Conservation (phyloP, 2,329 filamentous ascomycete species). For the Exophiala viscosa region DNA sequence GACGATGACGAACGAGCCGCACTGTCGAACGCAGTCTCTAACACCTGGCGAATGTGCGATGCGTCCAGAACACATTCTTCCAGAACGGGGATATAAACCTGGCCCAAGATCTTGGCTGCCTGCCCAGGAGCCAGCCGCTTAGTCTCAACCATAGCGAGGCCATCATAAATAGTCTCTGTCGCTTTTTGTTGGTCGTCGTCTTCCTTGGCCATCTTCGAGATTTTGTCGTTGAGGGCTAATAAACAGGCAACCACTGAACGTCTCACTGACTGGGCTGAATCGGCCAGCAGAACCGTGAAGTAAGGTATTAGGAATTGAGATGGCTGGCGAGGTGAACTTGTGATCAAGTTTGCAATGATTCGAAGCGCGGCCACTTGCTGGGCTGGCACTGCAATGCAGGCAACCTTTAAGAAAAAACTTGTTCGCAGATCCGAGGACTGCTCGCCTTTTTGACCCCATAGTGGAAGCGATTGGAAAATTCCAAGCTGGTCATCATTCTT, state of each 20-base stretch:
- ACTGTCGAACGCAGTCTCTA: constrained; percentile 61
- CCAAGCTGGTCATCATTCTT: constrained; percentile 33
- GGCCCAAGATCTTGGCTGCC: constrained; percentile 57
- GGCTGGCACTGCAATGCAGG: constrained; percentile 4
- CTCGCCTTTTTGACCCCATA: constrained; percentile 31
- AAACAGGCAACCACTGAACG: constrained; percentile 69
- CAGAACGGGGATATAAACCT: constrained; percentile 67
- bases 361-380: constrained; percentile 37
- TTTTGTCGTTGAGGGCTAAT: constrained; percentile 52
- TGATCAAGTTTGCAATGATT: constrained; percentile 40
- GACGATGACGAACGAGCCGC: constrained; percentile 31
- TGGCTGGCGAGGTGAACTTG: constrained; percentile 60
- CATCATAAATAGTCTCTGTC: constrained; percentile 11
- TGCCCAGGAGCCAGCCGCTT: constrained; percentile 14
- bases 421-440: constrained; percentile 10
- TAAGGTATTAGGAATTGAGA: constrained; percentile 83
- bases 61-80: constrained; percentile 85
- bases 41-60: constrained; percentile 62
- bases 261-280: constrained; percentile 72
- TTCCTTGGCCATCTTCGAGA: constrained; percentile 41
- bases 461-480: constrained; percentile 36
- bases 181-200: constrained; percentile 27
- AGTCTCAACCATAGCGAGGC: constrained; percentile 9
- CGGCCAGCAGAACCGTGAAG: constrained; percentile 67
- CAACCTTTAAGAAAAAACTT: constrained; percentile 24